Evolutionary conservation across 768 basidiomycete species (phyloP), one percentile per base, ranked within the genome.

Genomic region (Naganishia vaughanmartiniae): DNA sequence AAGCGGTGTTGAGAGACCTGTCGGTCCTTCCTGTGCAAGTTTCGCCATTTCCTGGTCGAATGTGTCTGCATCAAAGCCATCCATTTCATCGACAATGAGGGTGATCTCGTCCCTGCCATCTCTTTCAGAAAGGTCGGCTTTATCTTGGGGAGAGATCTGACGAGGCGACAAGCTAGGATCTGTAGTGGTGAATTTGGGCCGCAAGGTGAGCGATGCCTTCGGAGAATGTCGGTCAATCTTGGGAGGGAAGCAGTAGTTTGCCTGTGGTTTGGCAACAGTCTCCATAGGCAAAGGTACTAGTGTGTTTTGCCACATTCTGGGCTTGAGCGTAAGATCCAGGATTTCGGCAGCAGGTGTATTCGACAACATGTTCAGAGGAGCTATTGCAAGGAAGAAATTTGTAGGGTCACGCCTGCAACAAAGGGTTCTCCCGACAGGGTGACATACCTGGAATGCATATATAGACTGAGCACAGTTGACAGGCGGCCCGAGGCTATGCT

Each of bases 11-110:
- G n/a, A 58, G 42, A 15, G 42, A n/a, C 45, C 3, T 21, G 45
- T 15, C 45, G 4, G 14, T 21, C 45, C 45, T 15, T 46, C 21
- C 15, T 46, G 45, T 46, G 15, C 45, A 3, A 46, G 45, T 51
- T 51, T 24, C 48, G 48, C 48, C 48, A 51, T 51, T 26, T 24
- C n/a, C 24, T n/a, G 19, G 12, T 51, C 48, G 24, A 51, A 51
- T 4, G n/a, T 24, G 7, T 39, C 57, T 39, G n/a, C 6, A n/a
- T 58, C 57, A 36, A 58, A 58, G 5, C 36, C n/a, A 5, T 58
- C 57, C 34, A 58, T 36, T 34, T 58, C 57, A 24, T 58, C 57
- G 7, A 58, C 57, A 14, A 58, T 58, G 19, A 33, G 36, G 17
- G 57, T 58, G 42, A 36, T 36, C 34, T 24, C 21, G 33, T 24